Conservation (phyloP, 352 stramenopile species). For the Phytophthora hibernalis region DNA sequence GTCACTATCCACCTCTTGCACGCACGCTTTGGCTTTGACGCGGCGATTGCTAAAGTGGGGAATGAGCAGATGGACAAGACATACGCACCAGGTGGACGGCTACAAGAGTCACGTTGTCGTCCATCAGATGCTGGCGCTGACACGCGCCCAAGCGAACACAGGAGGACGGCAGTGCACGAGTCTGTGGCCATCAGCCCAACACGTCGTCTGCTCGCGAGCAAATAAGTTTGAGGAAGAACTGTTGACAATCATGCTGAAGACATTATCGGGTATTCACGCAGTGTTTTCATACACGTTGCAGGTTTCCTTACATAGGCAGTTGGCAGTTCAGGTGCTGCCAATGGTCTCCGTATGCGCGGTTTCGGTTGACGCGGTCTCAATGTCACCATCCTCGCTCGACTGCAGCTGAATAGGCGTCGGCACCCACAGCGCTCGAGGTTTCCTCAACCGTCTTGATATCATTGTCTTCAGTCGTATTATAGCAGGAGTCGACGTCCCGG, state of each 20-base stretch:
- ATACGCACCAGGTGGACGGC: conserved; percentile 15
- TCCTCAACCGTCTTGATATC: conserved; percentile 1
- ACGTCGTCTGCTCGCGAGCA: conserved; percentile 8
- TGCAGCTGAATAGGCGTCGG: conserved; percentile 1
- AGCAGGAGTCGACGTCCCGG: not conserved
- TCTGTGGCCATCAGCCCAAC: not conserved
- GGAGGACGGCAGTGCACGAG: conserved; percentile 1
- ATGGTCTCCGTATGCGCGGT: conserved; percentile 1
- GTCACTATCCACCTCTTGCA: not conserved
- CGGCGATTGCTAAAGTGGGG: conserved; percentile 10
- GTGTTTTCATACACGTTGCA: conserved; percentile 6
- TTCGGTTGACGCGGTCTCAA: no score
- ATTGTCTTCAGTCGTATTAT: not conserved
- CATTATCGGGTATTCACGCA: conserved; percentile 9
- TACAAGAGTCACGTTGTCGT: conserved; percentile 23
- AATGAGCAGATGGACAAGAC: conserved; percentile 21
- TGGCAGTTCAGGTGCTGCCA: conserved; percentile 22
- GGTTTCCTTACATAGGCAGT: conserved; percentile 31
- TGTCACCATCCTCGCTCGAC: conserved; percentile 1
- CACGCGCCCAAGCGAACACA: conserved; percentile 6
- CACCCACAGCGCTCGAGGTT: not conserved
- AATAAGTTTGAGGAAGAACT: not conserved
- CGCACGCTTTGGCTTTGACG: conserved; percentile 4
- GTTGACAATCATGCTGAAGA: conserved; percentile 15
- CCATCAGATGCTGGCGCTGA: conserved; percentile 18